Conservation (phyloP, 768 basidiomycete genomes). For the Lentinus brumalis region DNA sequence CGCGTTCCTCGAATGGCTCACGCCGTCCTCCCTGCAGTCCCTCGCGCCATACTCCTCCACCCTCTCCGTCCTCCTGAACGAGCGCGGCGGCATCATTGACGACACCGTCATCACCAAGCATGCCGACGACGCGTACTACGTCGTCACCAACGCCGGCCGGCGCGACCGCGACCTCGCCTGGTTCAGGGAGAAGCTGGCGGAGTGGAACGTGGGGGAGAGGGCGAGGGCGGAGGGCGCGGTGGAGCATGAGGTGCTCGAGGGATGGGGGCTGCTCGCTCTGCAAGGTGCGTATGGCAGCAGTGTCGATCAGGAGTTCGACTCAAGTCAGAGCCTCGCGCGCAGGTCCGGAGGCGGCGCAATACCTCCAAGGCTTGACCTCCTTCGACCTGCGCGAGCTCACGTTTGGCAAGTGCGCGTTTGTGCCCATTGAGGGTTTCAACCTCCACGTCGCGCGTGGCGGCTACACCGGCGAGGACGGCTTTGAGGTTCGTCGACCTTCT, state of each 20-base stretch:
- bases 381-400: constrained; percentile 74
- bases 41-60: constrained; percentile 79
- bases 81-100: constrained; percentile 92
- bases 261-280: constrained; percentile 89
- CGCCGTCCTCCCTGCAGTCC: constrained; percentile 75
- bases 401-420: constrained; percentile 84
- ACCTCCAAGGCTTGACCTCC: constrained; percentile 75
- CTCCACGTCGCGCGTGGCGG: constrained; percentile 92
- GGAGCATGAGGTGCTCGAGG: constrained; percentile 77
- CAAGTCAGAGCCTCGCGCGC: too few species aligned
- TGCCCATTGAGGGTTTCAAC: constrained; percentile 75
- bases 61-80: constrained; percentile 87
- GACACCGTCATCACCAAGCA: constrained; percentile 95
- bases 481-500: constrained; percentile 75
- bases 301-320: too few species aligned
- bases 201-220: constrained; percentile 72
- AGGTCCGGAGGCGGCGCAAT: constrained; percentile 84
- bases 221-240: constrained; percentile 60
- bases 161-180: constrained; percentile 80
- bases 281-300: constrained; percentile 58
- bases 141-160: constrained; percentile 95
- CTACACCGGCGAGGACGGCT: constrained; percentile 98
- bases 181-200: constrained; percentile 65
- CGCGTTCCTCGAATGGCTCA: constrained; percentile 85
- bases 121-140: constrained; percentile 77